phyloP scores from a whole-genome alignment of 805 yeast genomes.

The Ogataea allantospora region DNA sequence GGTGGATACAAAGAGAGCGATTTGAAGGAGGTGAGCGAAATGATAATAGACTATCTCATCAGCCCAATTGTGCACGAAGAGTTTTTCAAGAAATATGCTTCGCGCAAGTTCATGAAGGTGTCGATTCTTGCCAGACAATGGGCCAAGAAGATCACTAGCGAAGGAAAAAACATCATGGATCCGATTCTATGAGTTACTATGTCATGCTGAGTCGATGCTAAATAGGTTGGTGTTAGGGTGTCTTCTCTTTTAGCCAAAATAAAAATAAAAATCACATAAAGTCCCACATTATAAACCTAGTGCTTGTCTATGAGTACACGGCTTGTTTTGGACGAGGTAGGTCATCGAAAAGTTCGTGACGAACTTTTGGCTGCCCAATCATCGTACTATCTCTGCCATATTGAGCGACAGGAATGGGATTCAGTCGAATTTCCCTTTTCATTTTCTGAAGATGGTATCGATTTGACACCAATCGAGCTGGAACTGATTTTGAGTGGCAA shows the following conservation, averaged over 20 bases:
- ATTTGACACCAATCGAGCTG: constrained; percentile 15
- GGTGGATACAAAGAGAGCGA: constrained; percentile 83
- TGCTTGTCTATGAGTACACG: constrained; percentile 11
- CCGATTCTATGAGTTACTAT: constrained; percentile 26
- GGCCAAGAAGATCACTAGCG: constrained; percentile 62
- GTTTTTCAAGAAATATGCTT: constrained; percentile 89
- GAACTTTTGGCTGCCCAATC: constrained; percentile 8
- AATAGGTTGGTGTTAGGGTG: constrained; percentile 8
- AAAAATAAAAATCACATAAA: neutral
- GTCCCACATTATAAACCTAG: neutral
- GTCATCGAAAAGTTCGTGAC: constrained; percentile 7
- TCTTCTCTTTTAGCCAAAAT: neutral
- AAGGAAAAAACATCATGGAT: constrained; percentile 43
- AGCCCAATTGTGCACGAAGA: constrained; percentile 88
- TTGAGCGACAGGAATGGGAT: constrained; percentile 7
- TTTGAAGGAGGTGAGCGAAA: constrained; percentile 66
- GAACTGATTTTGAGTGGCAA: constrained; percentile 11
- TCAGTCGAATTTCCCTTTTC: constrained; percentile 6
- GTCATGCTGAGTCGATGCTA: constrained; percentile 8
- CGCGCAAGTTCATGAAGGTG: constrained; percentile 84
- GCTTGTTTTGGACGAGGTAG: constrained; percentile 8
- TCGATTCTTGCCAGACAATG: constrained; percentile 77
- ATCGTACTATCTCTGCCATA: constrained; percentile 10
- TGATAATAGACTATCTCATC: constrained; percentile 72
- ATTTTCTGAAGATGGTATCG: neutral